A percentile compares a stretch with the other conserved stretches of the same genome.
phyloP scores from a whole-genome alignment of 257 asterid genomes.

The Avicennia marina region DNA sequence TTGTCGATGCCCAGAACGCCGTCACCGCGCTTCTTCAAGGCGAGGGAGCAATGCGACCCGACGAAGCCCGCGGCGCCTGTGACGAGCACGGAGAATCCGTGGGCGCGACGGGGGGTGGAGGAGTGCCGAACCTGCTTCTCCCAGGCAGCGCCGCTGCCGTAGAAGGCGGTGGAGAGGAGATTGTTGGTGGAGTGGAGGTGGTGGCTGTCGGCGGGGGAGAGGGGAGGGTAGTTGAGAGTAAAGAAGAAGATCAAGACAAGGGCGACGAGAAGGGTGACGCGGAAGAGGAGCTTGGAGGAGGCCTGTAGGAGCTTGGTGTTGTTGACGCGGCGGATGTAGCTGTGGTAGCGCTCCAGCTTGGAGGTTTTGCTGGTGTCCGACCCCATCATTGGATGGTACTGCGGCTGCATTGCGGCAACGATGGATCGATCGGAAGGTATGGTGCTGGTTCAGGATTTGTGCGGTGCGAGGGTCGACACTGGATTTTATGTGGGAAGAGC shows the following conservation, averaged over 20 bases:
- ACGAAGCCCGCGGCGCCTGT: constrained; percentile 97
- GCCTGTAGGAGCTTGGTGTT: constrained; percentile 44
- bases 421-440: not conserved
- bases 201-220: constrained; percentile 31
- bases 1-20: constrained; percentile 88
- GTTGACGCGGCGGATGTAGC: constrained; percentile 41
- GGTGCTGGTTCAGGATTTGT: not conserved
- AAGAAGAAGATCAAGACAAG: constrained; percentile 70
- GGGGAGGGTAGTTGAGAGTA: constrained; percentile 65
- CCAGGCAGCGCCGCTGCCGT: constrained; percentile 69
- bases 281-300: constrained; percentile 76
- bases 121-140: constrained; percentile 83
- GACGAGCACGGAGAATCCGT: constrained; percentile 78
- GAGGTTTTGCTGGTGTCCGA: constrained; percentile 39
- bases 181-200: constrained; percentile 44
- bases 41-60: constrained; percentile 79
- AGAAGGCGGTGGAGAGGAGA: constrained; percentile 67
- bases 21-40: constrained; percentile 79
- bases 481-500: constrained; percentile 15
- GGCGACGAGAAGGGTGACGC: constrained; percentile 79
- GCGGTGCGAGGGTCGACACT: not conserved
- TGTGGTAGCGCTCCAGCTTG: constrained; percentile 46
- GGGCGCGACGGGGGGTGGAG: constrained; percentile 73
- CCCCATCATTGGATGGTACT: constrained; percentile 29
- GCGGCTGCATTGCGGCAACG: constrained; percentile 31